Evolutionary conservation across 2,329 filamentous ascomycete genomes (phyloP).

Genomic region (Penicillium sp.): DNA sequence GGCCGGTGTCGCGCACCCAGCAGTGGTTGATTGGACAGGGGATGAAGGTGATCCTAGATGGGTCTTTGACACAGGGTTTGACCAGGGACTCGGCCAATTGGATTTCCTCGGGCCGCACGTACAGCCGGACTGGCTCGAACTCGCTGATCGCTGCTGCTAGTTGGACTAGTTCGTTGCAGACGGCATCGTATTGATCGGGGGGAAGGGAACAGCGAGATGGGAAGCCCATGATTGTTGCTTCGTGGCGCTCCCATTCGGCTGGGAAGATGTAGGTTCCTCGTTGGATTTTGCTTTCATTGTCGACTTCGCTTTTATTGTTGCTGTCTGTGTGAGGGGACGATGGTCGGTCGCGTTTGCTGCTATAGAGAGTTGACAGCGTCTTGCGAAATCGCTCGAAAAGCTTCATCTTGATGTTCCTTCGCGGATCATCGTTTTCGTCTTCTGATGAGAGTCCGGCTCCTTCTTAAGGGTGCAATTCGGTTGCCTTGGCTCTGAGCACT

Average conservation of each 20-base stretch:
- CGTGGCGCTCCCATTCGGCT: conserved; percentile 11
- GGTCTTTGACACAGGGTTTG: conserved; percentile 4
- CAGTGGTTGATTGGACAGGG: conserved; percentile 21
- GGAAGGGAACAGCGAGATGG: conserved; percentile 7
- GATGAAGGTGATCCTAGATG: conserved; percentile 14
- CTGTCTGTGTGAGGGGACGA: not conserved
- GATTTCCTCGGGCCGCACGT: conserved; percentile 20
- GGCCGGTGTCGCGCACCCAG: conserved; percentile 25
- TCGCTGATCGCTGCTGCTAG: conserved; percentile 18
- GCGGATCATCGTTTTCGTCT: not conserved
- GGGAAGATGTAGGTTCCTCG: conserved; percentile 9
- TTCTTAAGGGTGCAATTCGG: conserved; percentile 3
- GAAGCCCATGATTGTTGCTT: conserved; percentile 10
- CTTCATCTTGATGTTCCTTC: not conserved
- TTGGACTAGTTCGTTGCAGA: conserved; percentile 15
- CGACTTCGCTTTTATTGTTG: not conserved
- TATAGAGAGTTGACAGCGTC: not conserved
- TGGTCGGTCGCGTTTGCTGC: not conserved
- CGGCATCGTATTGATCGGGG: conserved; percentile 5
- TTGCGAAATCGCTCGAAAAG: conserved; percentile 3
- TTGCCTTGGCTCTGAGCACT: not conserved
- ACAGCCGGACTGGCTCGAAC: conserved; percentile 26
- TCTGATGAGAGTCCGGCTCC: not conserved
- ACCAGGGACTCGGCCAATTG: conserved; percentile 13
- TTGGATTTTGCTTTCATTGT: not conserved